phyloP scores from a whole-genome alignment of 1,139 yeast genomes.

The Hyphopichia fennica region DNA sequence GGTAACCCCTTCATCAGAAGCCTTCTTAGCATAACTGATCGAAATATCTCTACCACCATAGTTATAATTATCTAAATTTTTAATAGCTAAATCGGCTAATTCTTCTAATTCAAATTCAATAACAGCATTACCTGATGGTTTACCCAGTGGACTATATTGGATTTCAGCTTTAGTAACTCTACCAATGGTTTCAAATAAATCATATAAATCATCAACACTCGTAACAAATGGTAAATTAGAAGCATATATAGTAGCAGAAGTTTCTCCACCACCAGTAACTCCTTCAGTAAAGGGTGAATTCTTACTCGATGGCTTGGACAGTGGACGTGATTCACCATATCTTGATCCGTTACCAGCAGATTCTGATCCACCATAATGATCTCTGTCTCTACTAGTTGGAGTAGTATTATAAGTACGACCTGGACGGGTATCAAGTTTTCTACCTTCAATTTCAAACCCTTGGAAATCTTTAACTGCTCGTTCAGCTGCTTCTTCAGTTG shows the following conservation, averaged over 20 bases:
- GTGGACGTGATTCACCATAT: background rate
- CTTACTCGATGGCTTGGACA: conserved; percentile 16
- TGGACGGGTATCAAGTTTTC: conserved; percentile 67
- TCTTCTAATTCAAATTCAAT: conserved; percentile 72
- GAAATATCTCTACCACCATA: conserved; percentile 79
- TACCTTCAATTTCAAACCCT: conserved; percentile 70
- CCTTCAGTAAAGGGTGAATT: conserved; percentile 63
- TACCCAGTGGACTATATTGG: conserved; percentile 62
- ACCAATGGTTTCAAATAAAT: conserved; percentile 85
- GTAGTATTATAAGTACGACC: conserved; percentile 36
- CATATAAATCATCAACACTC: conserved; percentile 78
- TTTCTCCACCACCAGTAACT: conserved; percentile 65
- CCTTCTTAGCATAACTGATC: conserved; percentile 57
- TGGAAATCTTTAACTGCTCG: conserved; percentile 63
- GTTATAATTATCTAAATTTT: conserved; percentile 71
- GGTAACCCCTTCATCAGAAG: background rate
- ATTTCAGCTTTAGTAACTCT: conserved; percentile 76
- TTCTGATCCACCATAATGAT: conserved; percentile 10
- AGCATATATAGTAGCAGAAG: conserved; percentile 64
- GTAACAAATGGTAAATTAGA: conserved; percentile 88
- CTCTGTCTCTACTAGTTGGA: conserved; percentile 13
- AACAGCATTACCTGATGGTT: conserved; percentile 82
- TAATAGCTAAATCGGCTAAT: conserved; percentile 73
- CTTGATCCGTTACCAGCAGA: background rate
- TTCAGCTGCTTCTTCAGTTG: conserved; percentile 58